Evolutionary conservation across 495 filamentous ascomycete species (phyloP).

Genomic region (Tuber borchii): DNA sequence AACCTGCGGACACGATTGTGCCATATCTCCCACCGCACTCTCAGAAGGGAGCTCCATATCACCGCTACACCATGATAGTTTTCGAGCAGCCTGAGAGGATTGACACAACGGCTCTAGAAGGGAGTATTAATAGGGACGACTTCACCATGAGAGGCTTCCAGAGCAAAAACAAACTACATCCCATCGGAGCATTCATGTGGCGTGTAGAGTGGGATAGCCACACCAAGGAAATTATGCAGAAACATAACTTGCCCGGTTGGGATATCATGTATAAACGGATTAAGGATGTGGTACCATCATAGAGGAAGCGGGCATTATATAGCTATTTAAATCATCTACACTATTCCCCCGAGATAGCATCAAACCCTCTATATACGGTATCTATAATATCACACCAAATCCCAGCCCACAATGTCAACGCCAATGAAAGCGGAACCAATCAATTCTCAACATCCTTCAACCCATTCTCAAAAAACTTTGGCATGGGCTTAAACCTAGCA

Average conservation of each 20-base stretch:
- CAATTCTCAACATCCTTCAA: constrained; percentile 10
- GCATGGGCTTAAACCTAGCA: constrained; percentile 45
- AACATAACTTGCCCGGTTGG: constrained; percentile 63
- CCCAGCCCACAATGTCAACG: background rate
- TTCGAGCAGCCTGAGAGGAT: constrained; percentile 66
- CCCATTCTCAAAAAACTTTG: constrained; percentile 25
- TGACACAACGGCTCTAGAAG: constrained; percentile 56
- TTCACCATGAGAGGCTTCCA: constrained; percentile 68
- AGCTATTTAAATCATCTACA: background rate
- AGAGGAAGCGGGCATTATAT: constrained; percentile 4
- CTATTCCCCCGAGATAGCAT: background rate
- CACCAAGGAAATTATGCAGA: constrained; percentile 76
- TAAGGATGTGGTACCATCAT: constrained; percentile 44
- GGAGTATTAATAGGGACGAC: constrained; percentile 51
- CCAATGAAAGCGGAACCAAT: background rate
- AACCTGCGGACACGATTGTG: constrained; percentile 59
- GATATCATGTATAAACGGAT: constrained; percentile 79
- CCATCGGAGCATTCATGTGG: constrained; percentile 82
- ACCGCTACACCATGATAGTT: constrained; percentile 75
- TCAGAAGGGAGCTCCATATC: constrained; percentile 86
- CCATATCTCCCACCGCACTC: constrained; percentile 80
- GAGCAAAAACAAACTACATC: constrained; percentile 58
- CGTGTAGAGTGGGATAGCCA: constrained; percentile 80
- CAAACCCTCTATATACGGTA: background rate
- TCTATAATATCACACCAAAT: background rate